Conservation (phyloP, 164 flowering plant species). For the Stephania japonica region DNA sequence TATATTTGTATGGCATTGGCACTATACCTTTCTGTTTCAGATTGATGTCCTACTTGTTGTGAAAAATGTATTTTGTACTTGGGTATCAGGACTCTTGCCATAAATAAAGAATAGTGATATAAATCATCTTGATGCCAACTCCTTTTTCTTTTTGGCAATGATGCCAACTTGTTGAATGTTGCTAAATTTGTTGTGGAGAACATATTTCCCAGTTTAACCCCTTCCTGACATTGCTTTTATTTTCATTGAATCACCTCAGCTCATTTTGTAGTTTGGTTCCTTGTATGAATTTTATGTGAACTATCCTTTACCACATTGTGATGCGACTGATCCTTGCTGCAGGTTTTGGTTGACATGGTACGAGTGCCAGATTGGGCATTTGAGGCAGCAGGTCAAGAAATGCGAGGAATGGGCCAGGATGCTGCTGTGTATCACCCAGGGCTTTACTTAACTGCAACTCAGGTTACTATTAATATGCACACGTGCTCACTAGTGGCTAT, state of each 20-base stretch:
- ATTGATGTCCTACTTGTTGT: background rate
- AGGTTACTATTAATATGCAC: slow-evolving; percentile 40
- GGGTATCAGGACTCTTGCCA: background rate
- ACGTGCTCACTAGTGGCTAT: background rate
- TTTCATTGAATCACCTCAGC: too few species aligned
- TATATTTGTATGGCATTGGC: too few species aligned
- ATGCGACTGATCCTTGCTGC: slow-evolving; percentile 9
- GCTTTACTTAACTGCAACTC: slow-evolving; percentile 80
- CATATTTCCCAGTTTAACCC: background rate
- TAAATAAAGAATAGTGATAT: background rate
- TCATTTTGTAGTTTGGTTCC: background rate
- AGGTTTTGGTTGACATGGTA: slow-evolving; percentile 92
- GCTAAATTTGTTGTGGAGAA: background rate
- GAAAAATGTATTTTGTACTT: background rate
- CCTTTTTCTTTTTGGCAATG: too few species aligned
- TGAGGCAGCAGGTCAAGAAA: slow-evolving; percentile 96
- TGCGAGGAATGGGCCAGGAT: slow-evolving; percentile 97
- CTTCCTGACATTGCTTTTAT: background rate
- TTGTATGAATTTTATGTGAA: background rate
- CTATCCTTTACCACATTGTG: background rate
- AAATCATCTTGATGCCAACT: too few species aligned
- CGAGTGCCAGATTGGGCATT: slow-evolving; percentile 97
- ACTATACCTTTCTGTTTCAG: background rate
- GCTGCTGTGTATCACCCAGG: slow-evolving; percentile 85
- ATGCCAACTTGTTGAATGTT: background rate